Evolutionary conservation across 169 alveolate species (phyloP), one percentile per base, ranked within the genome.

Genomic region (Cryptosporidium canis): DNA sequence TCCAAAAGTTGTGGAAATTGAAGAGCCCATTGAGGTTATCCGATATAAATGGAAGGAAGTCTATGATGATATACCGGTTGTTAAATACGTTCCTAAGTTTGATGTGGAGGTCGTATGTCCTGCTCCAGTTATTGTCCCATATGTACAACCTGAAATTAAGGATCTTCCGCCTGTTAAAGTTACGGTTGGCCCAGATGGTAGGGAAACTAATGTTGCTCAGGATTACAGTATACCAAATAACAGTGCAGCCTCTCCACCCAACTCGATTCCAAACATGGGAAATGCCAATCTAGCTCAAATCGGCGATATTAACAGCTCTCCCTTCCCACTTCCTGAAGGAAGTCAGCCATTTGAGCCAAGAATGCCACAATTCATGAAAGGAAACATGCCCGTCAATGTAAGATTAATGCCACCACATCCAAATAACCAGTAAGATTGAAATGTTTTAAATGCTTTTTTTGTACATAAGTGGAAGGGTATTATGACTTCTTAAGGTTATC

Each of bases 51-150:
- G 96, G 96, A 94, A 94, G 90, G 95, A 94, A 83, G 85, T 91
- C 83, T 92, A 92, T 63, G 94, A 94, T 66, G 96, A 94, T 72
- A 95, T 94, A 35, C 95, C 96, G 45, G 96, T 94, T 33, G 92
- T 92, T 72, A 94, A 94, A 84, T 94, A 94, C 77, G 95, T 94
- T 8, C 96, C 96, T 24, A 94, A 94, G 82, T 93, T 94, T 66
- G 96, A 94, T 67, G 95, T 94, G 24, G 96, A 94, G 66, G 93
- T 94, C 41, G 96, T 93, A 66, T 94, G 95, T 82, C 96, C 96
- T 29, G 95, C 96, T 21, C 95, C 96, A 18, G 90, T 94, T 55
- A 94, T 94, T 43, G 95, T 94, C 5, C 96, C 96, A 12, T 94
- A 94, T 90, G 95, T 95, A 18, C 95, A 92, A 61, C 95, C 93